Conservation (phyloP, 2,329 filamentous ascomycete genomes). For the Nothophoma quercina region DNA sequence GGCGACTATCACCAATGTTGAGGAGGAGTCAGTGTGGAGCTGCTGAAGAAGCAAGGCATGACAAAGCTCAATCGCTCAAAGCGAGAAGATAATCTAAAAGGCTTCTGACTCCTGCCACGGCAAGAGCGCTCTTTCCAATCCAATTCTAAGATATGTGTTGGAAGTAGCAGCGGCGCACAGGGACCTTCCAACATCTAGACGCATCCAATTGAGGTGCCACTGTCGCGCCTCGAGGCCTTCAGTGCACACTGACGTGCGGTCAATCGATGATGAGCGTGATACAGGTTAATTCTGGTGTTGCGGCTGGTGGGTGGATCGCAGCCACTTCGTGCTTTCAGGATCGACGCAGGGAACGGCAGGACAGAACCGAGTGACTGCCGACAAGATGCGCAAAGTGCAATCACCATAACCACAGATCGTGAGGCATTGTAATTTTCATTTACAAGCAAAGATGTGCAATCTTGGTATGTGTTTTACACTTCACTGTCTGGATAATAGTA, state of each 20-base stretch:
- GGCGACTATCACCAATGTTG: slow-evolving; percentile 7
- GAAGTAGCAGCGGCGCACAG: no score
- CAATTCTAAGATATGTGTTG: no score
- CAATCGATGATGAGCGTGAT: neutral
- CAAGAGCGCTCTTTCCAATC: no score
- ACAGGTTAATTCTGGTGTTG: slow-evolving; percentile 12
- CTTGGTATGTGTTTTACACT: no score
- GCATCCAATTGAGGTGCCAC: neutral
- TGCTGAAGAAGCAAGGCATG: neutral
- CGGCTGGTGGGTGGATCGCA: slow-evolving; percentile 12
- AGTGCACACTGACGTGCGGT: neutral
- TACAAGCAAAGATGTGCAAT: no score
- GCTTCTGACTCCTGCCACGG: no score
- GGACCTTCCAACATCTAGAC: neutral
- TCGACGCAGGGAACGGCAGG: slow-evolving; percentile 8
- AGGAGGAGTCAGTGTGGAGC: neutral
- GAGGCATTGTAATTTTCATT: no score
- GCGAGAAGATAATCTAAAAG: no score
- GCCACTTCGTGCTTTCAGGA: neutral
- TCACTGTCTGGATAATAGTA: no score
- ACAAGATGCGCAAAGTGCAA: slow-evolving; percentile 8
- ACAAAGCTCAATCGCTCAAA: slow-evolving; percentile 10
- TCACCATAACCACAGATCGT: neutral
- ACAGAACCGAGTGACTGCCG: neutral
- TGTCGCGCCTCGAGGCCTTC: neutral